Evolutionary conservation across 306 rosid genomes (phyloP).

Genomic region (Citrullus mucosospermus): DNA sequence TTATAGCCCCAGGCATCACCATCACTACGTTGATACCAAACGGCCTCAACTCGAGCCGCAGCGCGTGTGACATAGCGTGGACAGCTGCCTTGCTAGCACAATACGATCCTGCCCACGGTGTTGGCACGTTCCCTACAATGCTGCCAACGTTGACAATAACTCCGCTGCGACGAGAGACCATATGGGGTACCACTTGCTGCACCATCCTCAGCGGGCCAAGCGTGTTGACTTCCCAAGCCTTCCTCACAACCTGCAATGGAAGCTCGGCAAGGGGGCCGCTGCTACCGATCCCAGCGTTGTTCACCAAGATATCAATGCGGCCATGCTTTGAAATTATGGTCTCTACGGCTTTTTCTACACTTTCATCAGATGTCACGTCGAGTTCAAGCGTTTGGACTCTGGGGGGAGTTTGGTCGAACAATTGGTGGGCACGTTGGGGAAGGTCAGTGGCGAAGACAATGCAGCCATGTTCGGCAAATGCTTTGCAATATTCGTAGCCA

Average conservation of each 20-base stretch:
- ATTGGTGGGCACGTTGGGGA: slow-evolving; percentile 29
- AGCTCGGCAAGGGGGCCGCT: slow-evolving; percentile 69
- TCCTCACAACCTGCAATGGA: slow-evolving; percentile 37
- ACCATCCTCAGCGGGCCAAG: slow-evolving; percentile 62
- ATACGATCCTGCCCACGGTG: slow-evolving; percentile 83
- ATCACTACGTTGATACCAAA: slow-evolving; percentile 62
- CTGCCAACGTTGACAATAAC: slow-evolving; percentile 63
- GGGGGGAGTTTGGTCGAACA: slow-evolving; percentile 25
- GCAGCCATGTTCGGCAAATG: slow-evolving; percentile 48
- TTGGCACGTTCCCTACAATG: slow-evolving; percentile 48
- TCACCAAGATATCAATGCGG: slow-evolving; percentile 48
- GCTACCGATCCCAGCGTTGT: slow-evolving; percentile 70
- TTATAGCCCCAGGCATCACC: slow-evolving; percentile 62
- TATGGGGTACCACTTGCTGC: slow-evolving; percentile 69
- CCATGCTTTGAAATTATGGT: slow-evolving; percentile 36
- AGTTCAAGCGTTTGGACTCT: slow-evolving; percentile 44
- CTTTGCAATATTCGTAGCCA: slow-evolving; percentile 72
- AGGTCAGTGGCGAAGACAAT: slow-evolving; percentile 55
- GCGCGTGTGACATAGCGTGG: slow-evolving; percentile 48
- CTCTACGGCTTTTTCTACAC: slow-evolving; percentile 39
- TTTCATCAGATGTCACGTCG: slow-evolving; percentile 49
- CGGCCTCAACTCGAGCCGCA: slow-evolving; percentile 56
- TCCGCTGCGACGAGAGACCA: slow-evolving; percentile 46
- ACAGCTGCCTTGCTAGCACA: slow-evolving; percentile 61
- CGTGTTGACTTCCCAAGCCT: slow-evolving; percentile 65